These are phyloP conservation scores for Helotiales sp. DNA, from an alignment of 2,329 filamentous ascomycete species.

Conservation along the genomic window DNA sequence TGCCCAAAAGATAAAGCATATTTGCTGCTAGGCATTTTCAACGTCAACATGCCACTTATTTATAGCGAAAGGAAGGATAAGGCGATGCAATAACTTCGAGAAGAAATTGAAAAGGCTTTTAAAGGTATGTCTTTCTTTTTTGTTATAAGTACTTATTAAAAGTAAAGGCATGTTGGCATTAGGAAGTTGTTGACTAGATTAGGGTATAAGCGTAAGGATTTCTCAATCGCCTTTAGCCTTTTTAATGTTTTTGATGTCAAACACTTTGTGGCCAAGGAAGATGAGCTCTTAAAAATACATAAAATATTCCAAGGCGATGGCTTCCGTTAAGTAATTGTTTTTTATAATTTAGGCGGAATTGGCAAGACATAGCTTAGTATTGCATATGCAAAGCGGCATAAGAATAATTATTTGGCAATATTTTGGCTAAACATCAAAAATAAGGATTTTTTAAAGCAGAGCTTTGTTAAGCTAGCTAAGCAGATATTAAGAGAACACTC, in stretches of 20 bases:
- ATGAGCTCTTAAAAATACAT: conserved; percentile 43
- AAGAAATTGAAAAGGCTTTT: conserved; percentile 40
- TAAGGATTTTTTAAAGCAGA: conserved; percentile 37
- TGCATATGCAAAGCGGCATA: too few relatives aligned
- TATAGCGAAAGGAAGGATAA: conserved; percentile 42
- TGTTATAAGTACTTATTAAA: too few relatives aligned
- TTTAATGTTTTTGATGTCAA: conserved; percentile 35
- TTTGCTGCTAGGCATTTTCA: too few relatives aligned
- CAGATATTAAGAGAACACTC: too few relatives aligned
- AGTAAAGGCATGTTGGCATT: too few relatives aligned
- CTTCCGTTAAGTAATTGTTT: conserved; percentile 15
- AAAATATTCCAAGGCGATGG: conserved; percentile 36
- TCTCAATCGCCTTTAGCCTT: conserved; percentile 41
- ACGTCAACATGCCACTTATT: too few relatives aligned
- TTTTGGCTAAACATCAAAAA: conserved; percentile 28
- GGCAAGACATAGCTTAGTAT: too few relatives aligned
- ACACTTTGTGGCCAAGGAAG: conserved; percentile 43
- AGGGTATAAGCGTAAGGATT: conserved; percentile 30
- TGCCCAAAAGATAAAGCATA: too few relatives aligned
- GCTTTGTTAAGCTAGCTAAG: conserved; percentile 31
- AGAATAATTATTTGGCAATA: conserved; percentile 27
- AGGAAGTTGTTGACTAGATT: conserved; percentile 16
- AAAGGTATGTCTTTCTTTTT: conserved; percentile 7
- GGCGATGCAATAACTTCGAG: conserved; percentile 45
- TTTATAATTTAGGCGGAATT: background rate